Percentiles rank a stretch among this genome's conserved stretches.
phyloP scores from a whole-genome alignment of 2,329 filamentous ascomycete genomes.

The Penicillium fuscoglaucum region DNA sequence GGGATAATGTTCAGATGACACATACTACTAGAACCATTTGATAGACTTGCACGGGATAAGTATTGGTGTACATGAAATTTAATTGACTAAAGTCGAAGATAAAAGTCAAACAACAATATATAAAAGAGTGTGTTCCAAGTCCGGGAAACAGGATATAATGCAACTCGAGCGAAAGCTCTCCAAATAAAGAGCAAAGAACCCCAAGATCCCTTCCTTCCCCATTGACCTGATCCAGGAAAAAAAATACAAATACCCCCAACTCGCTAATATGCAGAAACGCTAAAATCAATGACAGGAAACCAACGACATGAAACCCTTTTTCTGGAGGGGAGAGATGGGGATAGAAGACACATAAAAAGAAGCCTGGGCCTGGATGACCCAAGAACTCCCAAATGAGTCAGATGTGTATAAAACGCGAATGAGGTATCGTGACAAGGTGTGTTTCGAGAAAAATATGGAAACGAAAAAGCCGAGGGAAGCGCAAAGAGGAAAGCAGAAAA shows the following conservation, averaged over 20 bases:
- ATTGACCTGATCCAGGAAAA: not conserved
- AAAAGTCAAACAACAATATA: not conserved
- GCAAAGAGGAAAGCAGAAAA: not conserved
- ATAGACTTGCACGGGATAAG: not conserved
- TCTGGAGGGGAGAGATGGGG: not conserved
- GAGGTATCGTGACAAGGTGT: conserved; percentile 1
- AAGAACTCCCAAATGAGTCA: not conserved
- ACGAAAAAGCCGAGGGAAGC: not conserved
- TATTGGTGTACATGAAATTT: not conserved
- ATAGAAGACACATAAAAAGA: not conserved
- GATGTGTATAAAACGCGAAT: not conserved
- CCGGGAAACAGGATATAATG: conserved; percentile 7
- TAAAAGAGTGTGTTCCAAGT: not conserved
- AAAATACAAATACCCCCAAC: not conserved
- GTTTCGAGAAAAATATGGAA: not conserved
- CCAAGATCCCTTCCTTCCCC: not conserved
- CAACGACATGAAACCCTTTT: not conserved
- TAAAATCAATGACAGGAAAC: not conserved
- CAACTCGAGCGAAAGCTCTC: not conserved
- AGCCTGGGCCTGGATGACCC: not conserved
- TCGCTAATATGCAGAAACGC: conserved; percentile 12
- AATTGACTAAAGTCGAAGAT: not conserved
- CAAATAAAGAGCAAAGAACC: not conserved
- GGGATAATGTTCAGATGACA: not conserved
- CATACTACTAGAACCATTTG: not conserved